These are phyloP conservation scores for Halophytophthora polymorphica DNA, from an alignment of 352 stramenopile species.

Conservation along the genomic window DNA sequence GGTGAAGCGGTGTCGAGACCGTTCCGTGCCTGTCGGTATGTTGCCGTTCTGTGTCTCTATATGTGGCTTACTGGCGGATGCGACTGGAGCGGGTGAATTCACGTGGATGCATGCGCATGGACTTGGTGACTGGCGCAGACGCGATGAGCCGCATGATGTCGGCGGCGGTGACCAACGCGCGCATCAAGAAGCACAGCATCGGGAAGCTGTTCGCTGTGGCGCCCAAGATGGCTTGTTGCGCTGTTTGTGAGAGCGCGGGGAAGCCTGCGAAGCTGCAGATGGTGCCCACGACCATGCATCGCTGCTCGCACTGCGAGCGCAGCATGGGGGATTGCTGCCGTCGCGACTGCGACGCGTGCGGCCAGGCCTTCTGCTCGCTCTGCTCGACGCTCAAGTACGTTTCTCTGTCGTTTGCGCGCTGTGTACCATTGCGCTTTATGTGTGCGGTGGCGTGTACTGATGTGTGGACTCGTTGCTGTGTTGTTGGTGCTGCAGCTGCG, in stretches of 20 bases:
- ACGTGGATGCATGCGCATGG: not conserved
- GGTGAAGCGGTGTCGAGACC: slow-evolving; percentile 62
- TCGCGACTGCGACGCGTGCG: slow-evolving; percentile 57
- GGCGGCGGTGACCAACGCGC: slow-evolving; percentile 58
- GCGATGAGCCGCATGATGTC: slow-evolving; percentile 78
- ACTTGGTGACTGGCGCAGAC: slow-evolving; percentile 28
- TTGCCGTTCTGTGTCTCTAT: not conserved
- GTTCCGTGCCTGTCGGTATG: slow-evolving; percentile 66
- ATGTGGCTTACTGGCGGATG: not conserved
- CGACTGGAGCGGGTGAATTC: not conserved
- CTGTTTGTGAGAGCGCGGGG: slow-evolving; percentile 31
- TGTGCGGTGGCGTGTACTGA: not conserved
- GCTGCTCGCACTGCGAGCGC: slow-evolving; percentile 66
- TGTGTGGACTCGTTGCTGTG: not conserved
- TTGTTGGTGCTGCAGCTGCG: slow-evolving; percentile 31
- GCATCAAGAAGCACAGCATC: slow-evolving; percentile 67
- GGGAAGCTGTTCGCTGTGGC: slow-evolving; percentile 36
- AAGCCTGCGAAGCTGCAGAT: slow-evolving; percentile 15
- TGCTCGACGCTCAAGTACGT: slow-evolving; percentile 83
- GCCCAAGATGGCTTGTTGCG: slow-evolving; percentile 20
- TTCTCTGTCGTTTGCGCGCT: not conserved
- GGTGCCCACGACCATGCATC: slow-evolving; percentile 12
- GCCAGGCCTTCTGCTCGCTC: slow-evolving; percentile 59
- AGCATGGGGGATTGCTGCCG: slow-evolving; percentile 56
- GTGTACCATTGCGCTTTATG: not conserved